These are phyloP conservation scores for Lactarius indigo DNA, from an alignment of 768 basidiomycete genomes.

Conservation along the genomic window DNA sequence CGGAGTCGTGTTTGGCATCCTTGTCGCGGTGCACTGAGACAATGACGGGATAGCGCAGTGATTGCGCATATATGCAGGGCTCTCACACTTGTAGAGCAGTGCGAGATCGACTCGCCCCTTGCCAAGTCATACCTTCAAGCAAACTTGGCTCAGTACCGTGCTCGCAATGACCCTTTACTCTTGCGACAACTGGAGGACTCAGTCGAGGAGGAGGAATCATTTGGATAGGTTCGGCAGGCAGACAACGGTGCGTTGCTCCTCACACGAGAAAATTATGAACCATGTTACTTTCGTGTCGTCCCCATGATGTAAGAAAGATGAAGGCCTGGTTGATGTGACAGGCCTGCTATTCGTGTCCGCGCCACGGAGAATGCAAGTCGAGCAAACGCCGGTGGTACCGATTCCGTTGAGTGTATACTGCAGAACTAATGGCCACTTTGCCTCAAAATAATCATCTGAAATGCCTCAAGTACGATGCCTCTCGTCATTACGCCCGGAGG, in stretches of 20 bases:
- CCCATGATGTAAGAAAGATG: background rate
- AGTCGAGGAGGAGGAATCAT: background rate
- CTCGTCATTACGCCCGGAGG: too few relatives aligned
- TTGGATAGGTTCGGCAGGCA: background rate
- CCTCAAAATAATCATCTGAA: too few relatives aligned
- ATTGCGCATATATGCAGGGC: background rate
- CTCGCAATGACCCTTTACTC: background rate
- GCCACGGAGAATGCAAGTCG: too few relatives aligned
- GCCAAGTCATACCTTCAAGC: background rate
- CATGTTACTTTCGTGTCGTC: background rate
- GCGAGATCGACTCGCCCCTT: background rate
- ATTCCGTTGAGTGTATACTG: too few relatives aligned
- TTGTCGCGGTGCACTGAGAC: slow-evolving; percentile 29
- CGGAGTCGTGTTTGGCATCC: slow-evolving; percentile 37
- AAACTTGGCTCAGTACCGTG: background rate
- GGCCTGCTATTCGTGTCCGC: too few relatives aligned
- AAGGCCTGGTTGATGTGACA: too few relatives aligned
- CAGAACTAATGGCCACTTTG: too few relatives aligned
- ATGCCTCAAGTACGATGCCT: too few relatives aligned
- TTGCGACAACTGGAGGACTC: background rate
- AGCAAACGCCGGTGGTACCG: too few relatives aligned
- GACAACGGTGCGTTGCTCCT: background rate
- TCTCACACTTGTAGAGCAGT: background rate
- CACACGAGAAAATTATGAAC: background rate
- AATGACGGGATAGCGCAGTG: background rate